Evolutionary conservation across 495 filamentous ascomycete species (phyloP).

Genomic region (Penicillium argentinense): DNA sequence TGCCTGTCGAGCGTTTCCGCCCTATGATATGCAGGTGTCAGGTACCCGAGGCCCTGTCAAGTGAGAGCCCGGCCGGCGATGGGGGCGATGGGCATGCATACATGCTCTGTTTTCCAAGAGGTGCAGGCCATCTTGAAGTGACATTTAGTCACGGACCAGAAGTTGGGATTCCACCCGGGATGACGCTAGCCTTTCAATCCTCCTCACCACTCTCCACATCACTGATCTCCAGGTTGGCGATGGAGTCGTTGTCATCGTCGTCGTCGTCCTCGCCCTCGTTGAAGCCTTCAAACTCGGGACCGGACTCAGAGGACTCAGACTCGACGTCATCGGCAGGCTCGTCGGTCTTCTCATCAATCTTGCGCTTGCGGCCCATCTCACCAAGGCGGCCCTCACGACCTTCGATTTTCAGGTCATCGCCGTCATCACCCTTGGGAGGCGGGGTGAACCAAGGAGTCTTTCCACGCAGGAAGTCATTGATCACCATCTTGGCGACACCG

Average conservation of each 20-base stretch:
- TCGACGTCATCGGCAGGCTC: conserved; percentile 29
- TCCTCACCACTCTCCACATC: conserved; percentile 47
- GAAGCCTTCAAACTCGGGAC: conserved; percentile 42
- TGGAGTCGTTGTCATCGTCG: conserved; percentile 38
- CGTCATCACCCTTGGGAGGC: conserved; percentile 62
- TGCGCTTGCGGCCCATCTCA: conserved; percentile 61
- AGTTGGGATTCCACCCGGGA: neutral
- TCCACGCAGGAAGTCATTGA: conserved; percentile 92
- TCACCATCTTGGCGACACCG: conserved; percentile 90
- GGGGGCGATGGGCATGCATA: neutral
- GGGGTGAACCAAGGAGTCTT: conserved; percentile 96
- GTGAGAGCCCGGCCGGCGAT: neutral
- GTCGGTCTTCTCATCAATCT: conserved; percentile 42
- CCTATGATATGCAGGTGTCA: neutral
- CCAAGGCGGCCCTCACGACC: conserved; percentile 60
- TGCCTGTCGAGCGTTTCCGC: neutral
- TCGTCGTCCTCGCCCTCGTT: conserved; percentile 30
- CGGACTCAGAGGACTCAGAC: conserved; percentile 27
- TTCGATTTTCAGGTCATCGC: conserved; percentile 55
- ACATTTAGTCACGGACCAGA: neutral
- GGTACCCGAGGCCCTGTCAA: neutral
- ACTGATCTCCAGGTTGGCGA: conserved; percentile 44
- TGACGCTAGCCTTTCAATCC: conserved; percentile 24
- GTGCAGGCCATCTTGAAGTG: neutral
- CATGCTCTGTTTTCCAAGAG: conserved; percentile 17